Evolutionary conservation across 805 yeast species (phyloP), one percentile per base, ranked within the genome.

Genomic region (Pichia cabralensis): DNA sequence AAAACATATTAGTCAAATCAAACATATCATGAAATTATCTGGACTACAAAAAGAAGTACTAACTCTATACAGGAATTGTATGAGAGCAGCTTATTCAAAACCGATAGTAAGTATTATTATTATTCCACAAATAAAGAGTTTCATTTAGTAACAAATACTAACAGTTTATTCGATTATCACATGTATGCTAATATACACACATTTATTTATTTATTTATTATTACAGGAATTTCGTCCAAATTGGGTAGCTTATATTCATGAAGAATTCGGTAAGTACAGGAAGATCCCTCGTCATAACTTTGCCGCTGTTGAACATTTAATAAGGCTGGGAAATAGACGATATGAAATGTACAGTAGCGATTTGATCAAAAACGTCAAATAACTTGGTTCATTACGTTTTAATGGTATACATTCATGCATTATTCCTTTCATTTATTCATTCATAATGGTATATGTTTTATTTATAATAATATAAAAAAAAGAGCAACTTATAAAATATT

Each of bases 241-340:
- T 36, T 60, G 65, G 65, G 30, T 47, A 6, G 35, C 30, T 10
- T 60, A 49, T 28, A 45, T 59, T 7, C 64, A 58, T 43, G 32
- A 41, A n/a, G 89, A 84, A 50, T 89, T 88, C 53, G 60, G 50
- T 12, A 74, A 74, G 45, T 64, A 76, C 52, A 60, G 64, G 32
- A 46, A 53, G 21, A 57, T 88, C 9, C 74, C 80, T 24, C 77
- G 80, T 53, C 79, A 82, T 46, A 94, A 84, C 44, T 88, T 88
- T 53, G 67, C 79, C 28, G 80, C 95, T 1, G 75, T 88, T 28
- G 97, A 88, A 53, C 86, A 88, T 56, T 63, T 89, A 25, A 56
- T 88, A 26, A 64, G 97, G 39, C 67, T 70, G 3, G 97, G 97
- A 4, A 65, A 70, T 41, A 74, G 77, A 49, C 65, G 80, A 48